These are phyloP conservation scores for Neonectria sp. DNA, from an alignment of 2,329 filamentous ascomycete species.

Conservation along the genomic window DNA sequence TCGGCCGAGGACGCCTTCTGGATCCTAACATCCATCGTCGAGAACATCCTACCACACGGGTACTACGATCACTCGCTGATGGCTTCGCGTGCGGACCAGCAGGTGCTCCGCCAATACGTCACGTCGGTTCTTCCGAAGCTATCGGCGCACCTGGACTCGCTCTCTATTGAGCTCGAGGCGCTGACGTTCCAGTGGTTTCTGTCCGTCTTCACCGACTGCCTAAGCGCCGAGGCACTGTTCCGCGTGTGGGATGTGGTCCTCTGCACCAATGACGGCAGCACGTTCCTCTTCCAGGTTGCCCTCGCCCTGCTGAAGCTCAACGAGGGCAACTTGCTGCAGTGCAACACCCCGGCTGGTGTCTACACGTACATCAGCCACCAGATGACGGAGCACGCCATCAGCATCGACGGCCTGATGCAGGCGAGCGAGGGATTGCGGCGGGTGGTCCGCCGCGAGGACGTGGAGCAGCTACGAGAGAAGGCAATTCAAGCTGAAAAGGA, in stretches of 20 bases:
- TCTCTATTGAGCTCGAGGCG: constrained; percentile 91
- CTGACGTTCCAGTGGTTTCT: constrained; percentile 98
- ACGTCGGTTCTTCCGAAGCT: constrained; percentile 85
- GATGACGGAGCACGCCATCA: constrained; percentile 96
- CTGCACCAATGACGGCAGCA: constrained; percentile 89
- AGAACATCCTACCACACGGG: constrained; percentile 87
- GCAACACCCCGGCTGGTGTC: constrained; percentile 80
- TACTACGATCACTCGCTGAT: constrained; percentile 94
- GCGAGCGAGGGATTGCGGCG: constrained; percentile 85
- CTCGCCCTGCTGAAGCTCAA: constrained; percentile 95
- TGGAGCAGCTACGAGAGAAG: constrained; percentile 76
- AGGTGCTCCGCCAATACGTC: constrained; percentile 92
- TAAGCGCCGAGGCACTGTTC: constrained; percentile 92
- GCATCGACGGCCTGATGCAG: constrained; percentile 90
- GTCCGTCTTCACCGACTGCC: constrained; percentile 93
- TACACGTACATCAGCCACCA: constrained; percentile 95
- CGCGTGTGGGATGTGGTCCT: constrained; percentile 97
- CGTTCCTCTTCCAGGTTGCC: constrained; percentile 94
- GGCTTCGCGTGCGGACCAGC: constrained; percentile 90
- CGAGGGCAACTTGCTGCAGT: constrained; percentile 83
- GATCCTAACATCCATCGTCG: constrained; percentile 91
- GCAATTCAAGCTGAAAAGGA: constrained; percentile 68
- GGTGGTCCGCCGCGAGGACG: constrained; percentile 83
- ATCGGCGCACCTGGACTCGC: constrained; percentile 83
- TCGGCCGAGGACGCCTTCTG: constrained; percentile 96